These are phyloP conservation scores for Immersiporthe knoxdaviesiana DNA, from an alignment of 2,329 filamentous ascomycete species.

Conservation along the genomic window DNA sequence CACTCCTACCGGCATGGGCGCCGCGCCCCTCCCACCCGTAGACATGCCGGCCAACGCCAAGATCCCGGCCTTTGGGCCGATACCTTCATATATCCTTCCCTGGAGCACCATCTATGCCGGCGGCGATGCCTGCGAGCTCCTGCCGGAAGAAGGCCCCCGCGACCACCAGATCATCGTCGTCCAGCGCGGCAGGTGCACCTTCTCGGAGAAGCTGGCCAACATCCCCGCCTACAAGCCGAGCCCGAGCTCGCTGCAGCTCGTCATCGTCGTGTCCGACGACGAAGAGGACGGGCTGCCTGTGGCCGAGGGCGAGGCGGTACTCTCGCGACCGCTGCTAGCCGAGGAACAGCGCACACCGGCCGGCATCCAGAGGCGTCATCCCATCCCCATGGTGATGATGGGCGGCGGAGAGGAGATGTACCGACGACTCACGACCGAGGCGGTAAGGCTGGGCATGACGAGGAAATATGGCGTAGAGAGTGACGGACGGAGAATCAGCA, in stretches of 20 bases:
- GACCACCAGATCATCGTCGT: conserved; percentile 80
- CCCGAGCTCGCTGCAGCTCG: conserved; percentile 70
- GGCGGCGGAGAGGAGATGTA: conserved; percentile 71
- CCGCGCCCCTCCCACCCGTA: conserved; percentile 53
- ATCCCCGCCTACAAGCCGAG: conserved; percentile 77
- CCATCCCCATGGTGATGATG: conserved; percentile 83
- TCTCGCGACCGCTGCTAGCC: conserved; percentile 71
- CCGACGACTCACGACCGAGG: conserved; percentile 58
- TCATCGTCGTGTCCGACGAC: conserved; percentile 73
- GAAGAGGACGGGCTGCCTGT: conserved; percentile 43
- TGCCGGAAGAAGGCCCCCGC: conserved; percentile 55
- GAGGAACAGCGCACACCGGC: conserved; percentile 70
- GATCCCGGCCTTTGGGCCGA: conserved; percentile 41
- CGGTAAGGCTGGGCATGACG: conserved; percentile 73
- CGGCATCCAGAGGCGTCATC: conserved; percentile 70
- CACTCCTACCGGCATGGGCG: conserved; percentile 45
- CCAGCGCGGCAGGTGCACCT: conserved; percentile 80
- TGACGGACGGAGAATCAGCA: conserved; percentile 76
- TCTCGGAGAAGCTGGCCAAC: conserved; percentile 79
- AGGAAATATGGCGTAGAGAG: conserved; percentile 81
- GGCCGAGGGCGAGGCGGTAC: conserved; percentile 36
- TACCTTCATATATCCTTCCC: conserved; percentile 52
- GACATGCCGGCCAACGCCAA: conserved; percentile 43
- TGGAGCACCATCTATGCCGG: conserved; percentile 76
- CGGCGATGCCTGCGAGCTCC: conserved; percentile 66